Conservation (phyloP, 306 rosid species). For the Argentina anserina region DNA sequence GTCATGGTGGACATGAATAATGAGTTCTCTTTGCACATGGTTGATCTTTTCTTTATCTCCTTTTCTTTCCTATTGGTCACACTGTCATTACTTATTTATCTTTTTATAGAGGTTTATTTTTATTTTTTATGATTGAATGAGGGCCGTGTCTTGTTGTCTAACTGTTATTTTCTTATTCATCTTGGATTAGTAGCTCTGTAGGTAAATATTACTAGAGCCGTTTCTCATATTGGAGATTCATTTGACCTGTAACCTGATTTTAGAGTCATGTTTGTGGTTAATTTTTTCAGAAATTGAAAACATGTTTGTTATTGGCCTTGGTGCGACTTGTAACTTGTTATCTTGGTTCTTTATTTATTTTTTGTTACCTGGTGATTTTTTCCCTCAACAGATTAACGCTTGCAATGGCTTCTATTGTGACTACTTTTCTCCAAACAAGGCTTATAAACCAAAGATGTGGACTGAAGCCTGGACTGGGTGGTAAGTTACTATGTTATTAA, state of each 20-base stretch:
- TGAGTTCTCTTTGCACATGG: constrained; percentile 35
- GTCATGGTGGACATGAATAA: constrained; percentile 21
- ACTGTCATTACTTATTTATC: constrained; percentile 10
- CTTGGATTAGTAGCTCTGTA: constrained; percentile 12
- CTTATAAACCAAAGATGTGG: constrained; percentile 99
- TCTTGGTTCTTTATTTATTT: background rate
- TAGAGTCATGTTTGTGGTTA: constrained; percentile 17
- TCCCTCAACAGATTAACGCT: constrained; percentile 66
- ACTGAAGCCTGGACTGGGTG: constrained; percentile 99
- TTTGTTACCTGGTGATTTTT: background rate
- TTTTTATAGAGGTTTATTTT: constrained; percentile 21
- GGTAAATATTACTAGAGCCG: constrained; percentile 2
- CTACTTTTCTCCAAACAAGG: constrained; percentile 88
- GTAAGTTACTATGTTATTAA: constrained; percentile 44
- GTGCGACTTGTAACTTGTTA: background rate
- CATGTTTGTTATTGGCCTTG: background rate
- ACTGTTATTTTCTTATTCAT: constrained; percentile 12
- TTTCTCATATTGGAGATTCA: constrained; percentile 6
- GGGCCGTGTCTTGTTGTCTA: constrained; percentile 15
- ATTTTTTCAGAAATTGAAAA: background rate
- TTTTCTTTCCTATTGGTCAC: constrained; percentile 21
- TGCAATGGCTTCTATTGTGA: constrained; percentile 98
- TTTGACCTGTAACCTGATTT: constrained; percentile 12
- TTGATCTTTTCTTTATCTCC: constrained; percentile 18
- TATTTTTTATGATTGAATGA: constrained; percentile 21